These are phyloP conservation scores for Sphagnum magellanicum DNA, from an alignment of 228 moss, liverwort and hornwort genomes.

Conservation along the genomic window DNA sequence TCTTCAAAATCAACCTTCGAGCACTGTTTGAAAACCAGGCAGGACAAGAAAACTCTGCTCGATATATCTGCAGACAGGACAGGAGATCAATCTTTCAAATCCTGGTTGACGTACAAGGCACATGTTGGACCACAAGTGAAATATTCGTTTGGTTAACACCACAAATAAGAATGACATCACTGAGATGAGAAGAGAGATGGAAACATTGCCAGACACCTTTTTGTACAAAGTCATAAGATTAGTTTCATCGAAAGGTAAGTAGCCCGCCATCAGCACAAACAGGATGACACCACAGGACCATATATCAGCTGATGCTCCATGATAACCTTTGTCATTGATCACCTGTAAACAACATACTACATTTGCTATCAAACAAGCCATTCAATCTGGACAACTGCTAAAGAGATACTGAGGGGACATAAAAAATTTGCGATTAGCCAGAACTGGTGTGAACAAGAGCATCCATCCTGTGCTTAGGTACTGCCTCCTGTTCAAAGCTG, in stretches of 20 bases:
- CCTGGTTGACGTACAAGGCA: no score
- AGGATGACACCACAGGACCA: slow-evolving; percentile 98
- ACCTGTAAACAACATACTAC: slow-evolving; percentile 31
- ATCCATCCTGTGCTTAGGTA: no score
- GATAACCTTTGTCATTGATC: slow-evolving; percentile 90
- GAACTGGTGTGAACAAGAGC: no score
- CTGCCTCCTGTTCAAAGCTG: no score
- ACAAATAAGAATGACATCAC: no score
- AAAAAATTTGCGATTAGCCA: no score
- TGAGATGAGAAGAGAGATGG: no score
- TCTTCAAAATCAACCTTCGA: slow-evolving; percentile 80
- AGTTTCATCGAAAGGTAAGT: slow-evolving; percentile 86
- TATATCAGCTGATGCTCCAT: slow-evolving; percentile 83
- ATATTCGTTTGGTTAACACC: no score
- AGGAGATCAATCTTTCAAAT: neutral
- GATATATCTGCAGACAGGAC: slow-evolving; percentile 58
- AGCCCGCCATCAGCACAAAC: slow-evolving; percentile 93
- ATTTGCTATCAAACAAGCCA: no score
- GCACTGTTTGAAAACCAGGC: slow-evolving; percentile 84
- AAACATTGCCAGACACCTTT: slow-evolving; percentile 36
- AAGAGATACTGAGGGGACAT: neutral
- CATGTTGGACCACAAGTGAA: no score
- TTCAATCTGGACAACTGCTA: neutral
- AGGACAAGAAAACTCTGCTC: slow-evolving; percentile 88
- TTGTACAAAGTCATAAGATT: slow-evolving; percentile 92